Base-by-base conservation (phyloP, 345 rosid genomes). In the Aquilaria sinensis region DNA sequence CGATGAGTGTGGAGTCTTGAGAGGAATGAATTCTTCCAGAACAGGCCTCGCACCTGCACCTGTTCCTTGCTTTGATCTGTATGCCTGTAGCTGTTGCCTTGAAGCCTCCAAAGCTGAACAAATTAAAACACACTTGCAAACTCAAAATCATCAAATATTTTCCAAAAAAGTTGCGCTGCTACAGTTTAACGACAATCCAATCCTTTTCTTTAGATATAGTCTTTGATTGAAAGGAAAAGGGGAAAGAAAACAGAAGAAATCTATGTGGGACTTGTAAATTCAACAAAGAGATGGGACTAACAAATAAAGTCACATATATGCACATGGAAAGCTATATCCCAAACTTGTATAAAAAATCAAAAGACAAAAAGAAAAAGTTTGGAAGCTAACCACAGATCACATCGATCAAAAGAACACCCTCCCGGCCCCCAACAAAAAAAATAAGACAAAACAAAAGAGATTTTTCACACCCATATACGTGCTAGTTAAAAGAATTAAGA, bases 21-120 rank as follows among this genome's bases (percentile, higher is more conserved):
- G 76, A 32, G 99, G 99, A 51, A 95, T 91, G 81, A 95, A 95
- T 70, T 95, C 97, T 85, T 85, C 99, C 53, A 95, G 96, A 67
- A 87, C 77, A 11, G 88, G 90, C 69, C 67, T 37, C 4, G 7
- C 43, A 23, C 23, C 23, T 23, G 23, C 23, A 23, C 23, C 80
- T 61, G 87, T 58, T 61, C 76, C 86, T 77, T 82, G 88, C 63
- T 73, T 86, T 66, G 75, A 82, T 77, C 80, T 75, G 59, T 75
- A 82, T 53, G 84, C 89, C 61, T 80, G 88, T 55, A 95, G 73
- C 67, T 91, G 96, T 74, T 84, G 94, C 70, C 83, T 85, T 67
- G 93, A 91, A 68, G 80, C 81, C 72, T 95, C 97, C 62, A 91
- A 81, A 71, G 96, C 99, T 95, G 81, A 69, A 43, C 47, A 51